Conservation (phyloP, 306 rosid species). For the Trifolium subterraneum region DNA sequence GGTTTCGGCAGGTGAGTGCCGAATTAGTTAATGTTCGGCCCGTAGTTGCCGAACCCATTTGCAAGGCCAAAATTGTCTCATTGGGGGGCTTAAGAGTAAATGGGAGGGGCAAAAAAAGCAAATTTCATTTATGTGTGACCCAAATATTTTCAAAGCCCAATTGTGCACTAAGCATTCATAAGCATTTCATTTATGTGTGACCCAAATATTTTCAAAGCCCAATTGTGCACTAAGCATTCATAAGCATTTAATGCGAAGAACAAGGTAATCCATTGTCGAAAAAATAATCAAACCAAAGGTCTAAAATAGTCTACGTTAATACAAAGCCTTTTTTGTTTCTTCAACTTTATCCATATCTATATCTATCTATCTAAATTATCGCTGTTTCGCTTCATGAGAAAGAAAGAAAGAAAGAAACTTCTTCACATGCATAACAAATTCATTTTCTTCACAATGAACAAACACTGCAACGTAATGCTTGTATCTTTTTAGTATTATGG, state of each 20-base stretch:
- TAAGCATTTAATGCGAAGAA: neutral
- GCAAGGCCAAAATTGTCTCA: no score
- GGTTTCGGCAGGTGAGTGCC: no score
- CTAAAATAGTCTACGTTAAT: constrained; percentile 42
- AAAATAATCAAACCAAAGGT: constrained; percentile 27
- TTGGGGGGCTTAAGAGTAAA: no score
- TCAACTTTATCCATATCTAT: constrained; percentile 51
- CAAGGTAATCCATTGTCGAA: no score
- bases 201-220: neutral
- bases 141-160: no score
- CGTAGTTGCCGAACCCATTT: no score
- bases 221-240: neutral
- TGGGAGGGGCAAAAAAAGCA: no score
- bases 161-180: no score
- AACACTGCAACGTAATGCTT: neutral
- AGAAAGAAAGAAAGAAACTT: neutral
- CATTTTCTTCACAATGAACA: constrained; percentile 14
- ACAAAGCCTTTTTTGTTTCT: neutral
- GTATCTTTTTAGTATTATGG: neutral
- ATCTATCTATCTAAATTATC: constrained; percentile 11
- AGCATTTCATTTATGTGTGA: neutral
- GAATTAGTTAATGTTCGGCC: no score
- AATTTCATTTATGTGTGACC: no score
- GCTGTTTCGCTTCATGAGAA: neutral
- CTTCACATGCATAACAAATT: neutral